Base-by-base conservation (phyloP, 2,329 filamentous ascomycete species). In the Fusarium algeriense region DNA sequence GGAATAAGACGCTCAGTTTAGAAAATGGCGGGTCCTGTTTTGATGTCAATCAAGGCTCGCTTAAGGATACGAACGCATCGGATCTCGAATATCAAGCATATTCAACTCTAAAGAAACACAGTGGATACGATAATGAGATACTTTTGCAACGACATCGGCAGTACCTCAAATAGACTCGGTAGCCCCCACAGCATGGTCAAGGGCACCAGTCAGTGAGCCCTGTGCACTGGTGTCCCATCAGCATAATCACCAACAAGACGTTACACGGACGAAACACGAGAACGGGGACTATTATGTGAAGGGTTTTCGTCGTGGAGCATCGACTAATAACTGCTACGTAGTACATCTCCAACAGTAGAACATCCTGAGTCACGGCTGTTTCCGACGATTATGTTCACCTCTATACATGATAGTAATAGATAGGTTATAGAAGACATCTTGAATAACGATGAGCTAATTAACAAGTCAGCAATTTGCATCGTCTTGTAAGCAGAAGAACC, bases 221-320 rank as follows among this genome's bases (percentile, higher is more conserved):
- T 58, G 58, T 37, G 37, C 11, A 30, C 30, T 30, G 30, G 30
- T 41, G 40, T 17, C 48, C 48, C 38, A 40, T 35, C 54, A 37
- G 45, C 57, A 37, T 37, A 50, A 37, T 50, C 48, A 30, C 32
- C 48, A 56, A 50, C 67, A 52, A 69, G 53, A 58, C 52, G 60
- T 66, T 73, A 71, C 71, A 69, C 55, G 37, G 44, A 40, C 72
- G 63, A 73, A 68, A 73, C 70, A 64, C 63, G 58, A 70, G 58
- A 59, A 65, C n/a, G 37, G 58, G 44, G 53, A 48, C 34, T 35
- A 46, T 45, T 34, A 53, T 40, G 56, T 46, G 59, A 56, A 67
- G 52, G 61, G 48, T 55, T 43, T 26, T 37, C 48, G 50, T 38
- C 53, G 38, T 60, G 43, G 63, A 49, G 63, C 54, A 44, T 57